Evolutionary conservation across 2,329 filamentous ascomycete genomes (phyloP).

Genomic region (Pyricularia pennisetigena): DNA sequence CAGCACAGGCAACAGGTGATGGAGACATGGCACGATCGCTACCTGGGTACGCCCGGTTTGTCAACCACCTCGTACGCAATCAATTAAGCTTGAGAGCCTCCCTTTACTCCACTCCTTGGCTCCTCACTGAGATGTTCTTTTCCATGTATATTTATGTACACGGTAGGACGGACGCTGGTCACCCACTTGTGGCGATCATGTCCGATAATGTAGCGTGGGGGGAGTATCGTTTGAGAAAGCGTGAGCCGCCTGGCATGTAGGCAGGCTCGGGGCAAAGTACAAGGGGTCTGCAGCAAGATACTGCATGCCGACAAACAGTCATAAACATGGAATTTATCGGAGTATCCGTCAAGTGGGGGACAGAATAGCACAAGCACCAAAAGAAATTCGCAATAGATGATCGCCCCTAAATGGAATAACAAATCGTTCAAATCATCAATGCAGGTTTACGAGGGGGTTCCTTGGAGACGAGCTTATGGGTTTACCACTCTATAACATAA

Average conservation of each 20-base stretch:
- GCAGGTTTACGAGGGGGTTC: too few relatives aligned
- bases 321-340: too few relatives aligned
- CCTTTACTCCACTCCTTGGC: background rate
- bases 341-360: too few relatives aligned
- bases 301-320: too few relatives aligned
- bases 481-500: too few relatives aligned
- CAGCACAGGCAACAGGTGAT: background rate
- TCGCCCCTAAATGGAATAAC: too few relatives aligned
- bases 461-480: too few relatives aligned
- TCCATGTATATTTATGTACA: background rate
- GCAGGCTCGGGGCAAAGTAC: background rate
- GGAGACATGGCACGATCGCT: background rate
- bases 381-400: too few relatives aligned
- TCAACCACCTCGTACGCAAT: background rate
- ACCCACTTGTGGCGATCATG: background rate
- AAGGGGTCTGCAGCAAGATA: background rate
- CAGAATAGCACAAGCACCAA: too few relatives aligned
- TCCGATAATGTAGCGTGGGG: background rate
- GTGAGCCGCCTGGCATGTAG: background rate
- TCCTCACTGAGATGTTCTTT: background rate
- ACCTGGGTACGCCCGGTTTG: too few relatives aligned
- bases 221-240: background rate
- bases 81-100: background rate
- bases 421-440: too few relatives aligned
- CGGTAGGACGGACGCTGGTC: background rate